A percentile compares a stretch with the other conserved stretches of the same genome.
Evolutionary conservation across 2,329 filamentous ascomycete species (phyloP).

Genomic region (Neocatenulostroma microsporum): DNA sequence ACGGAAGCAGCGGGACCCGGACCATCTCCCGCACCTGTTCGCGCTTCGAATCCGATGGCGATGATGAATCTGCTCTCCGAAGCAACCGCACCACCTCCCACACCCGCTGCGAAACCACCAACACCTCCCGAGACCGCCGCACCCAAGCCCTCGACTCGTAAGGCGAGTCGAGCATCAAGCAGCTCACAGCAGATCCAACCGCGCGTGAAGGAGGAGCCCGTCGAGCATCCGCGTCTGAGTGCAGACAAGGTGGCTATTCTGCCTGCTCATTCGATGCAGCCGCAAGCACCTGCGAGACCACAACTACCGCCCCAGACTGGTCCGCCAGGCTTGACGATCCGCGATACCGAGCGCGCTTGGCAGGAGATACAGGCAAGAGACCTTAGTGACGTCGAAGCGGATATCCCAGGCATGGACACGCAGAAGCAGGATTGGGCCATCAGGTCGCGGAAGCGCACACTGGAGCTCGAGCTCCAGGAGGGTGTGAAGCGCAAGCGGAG

Average conservation of each 20-base stretch:
- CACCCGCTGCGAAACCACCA: constrained; percentile 6
- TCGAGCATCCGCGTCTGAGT: constrained; percentile 3
- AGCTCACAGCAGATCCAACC: constrained; percentile 16
- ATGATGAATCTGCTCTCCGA: constrained; percentile 90
- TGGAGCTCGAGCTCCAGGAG: constrained; percentile 59
- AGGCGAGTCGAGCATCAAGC: constrained; percentile 22
- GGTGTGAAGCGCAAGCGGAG: constrained; percentile 58
- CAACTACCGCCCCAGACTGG: constrained; percentile 22
- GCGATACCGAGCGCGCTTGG: constrained; percentile 52
- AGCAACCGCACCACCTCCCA: constrained; percentile 31
- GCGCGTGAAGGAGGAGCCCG: constrained; percentile 13
- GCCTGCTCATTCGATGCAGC: constrained; percentile 4
- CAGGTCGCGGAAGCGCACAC: constrained; percentile 57
- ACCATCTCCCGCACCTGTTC: constrained; percentile 33
- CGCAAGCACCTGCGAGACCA: constrained; percentile 7
- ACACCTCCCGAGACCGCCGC: constrained; percentile 1
- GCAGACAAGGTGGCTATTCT: constrained; percentile 6
- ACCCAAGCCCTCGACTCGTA: constrained; percentile 14
- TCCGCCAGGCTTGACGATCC: constrained; percentile 29
- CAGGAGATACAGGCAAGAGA: constrained; percentile 57
- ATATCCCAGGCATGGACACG: constrained; percentile 44
- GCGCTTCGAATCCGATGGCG: constrained; percentile 82
- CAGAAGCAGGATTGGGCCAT: constrained; percentile 48
- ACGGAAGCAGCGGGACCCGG: constrained; percentile 22
- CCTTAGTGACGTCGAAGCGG: constrained; percentile 51